A percentile compares a stretch with the other conserved stretches of the same genome.
phyloP scores from a whole-genome alignment of 306 rosid species.

The Carpinus fangiana region DNA sequence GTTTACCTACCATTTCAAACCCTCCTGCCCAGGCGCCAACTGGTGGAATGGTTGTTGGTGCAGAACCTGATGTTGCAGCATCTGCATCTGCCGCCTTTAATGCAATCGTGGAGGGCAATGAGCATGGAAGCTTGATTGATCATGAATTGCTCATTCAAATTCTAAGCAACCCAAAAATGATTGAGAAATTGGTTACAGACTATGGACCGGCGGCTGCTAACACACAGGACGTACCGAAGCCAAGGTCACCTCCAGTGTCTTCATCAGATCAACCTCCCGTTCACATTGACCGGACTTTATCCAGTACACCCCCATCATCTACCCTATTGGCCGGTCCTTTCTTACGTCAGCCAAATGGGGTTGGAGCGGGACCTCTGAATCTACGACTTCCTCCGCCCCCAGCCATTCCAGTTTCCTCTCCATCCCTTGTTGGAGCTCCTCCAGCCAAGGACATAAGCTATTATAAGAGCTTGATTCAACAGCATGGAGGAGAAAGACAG shows the following conservation, averaged over 20 bases:
- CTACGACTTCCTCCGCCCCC: conserved; percentile 42
- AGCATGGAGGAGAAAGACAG: conserved; percentile 84
- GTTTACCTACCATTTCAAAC: conserved; percentile 19
- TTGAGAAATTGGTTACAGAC: conserved; percentile 71
- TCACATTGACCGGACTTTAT: conserved; percentile 37
- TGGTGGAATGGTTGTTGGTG: conserved; percentile 21
- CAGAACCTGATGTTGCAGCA: conserved; percentile 55
- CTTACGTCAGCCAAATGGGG: conserved; percentile 42
- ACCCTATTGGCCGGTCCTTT: conserved; percentile 38
- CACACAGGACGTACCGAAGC: conserved; percentile 36
- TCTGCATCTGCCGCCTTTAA: conserved; percentile 67
- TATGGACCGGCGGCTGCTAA: conserved; percentile 37
- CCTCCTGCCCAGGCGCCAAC: conserved; percentile 27
- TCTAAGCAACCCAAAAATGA: conserved; percentile 73
- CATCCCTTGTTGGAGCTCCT: conserved; percentile 42
- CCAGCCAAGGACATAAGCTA: conserved; percentile 65
- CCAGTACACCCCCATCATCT: conserved; percentile 29
- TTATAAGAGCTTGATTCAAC: conserved; percentile 91
- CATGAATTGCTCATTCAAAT: conserved; percentile 67
- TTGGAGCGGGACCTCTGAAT: conserved; percentile 41
- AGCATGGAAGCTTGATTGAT: conserved; percentile 66
- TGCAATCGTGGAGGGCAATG: conserved; percentile 60
- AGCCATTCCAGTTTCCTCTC: conserved; percentile 39
- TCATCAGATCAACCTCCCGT: conserved; percentile 40
- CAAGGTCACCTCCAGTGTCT: conserved; percentile 43